Evolutionary conservation across 768 basidiomycete genomes (phyloP).

Genomic region (Psilocybe cyanescens): DNA sequence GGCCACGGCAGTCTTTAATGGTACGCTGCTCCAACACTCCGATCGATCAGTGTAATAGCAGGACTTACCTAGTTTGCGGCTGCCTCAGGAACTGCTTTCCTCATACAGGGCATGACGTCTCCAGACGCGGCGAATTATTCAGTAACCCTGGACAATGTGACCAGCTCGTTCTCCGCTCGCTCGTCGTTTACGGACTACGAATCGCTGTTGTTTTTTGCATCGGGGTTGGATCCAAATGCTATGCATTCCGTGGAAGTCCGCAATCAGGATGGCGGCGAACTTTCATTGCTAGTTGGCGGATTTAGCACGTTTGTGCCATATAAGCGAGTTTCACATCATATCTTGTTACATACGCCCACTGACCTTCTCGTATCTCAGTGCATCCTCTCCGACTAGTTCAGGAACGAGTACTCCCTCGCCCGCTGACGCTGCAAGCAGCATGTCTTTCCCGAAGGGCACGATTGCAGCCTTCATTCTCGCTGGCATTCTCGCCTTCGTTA

Average conservation of each 20-base stretch:
- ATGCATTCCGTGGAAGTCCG: constrained; percentile 55
- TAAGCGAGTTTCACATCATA: constrained; percentile 33
- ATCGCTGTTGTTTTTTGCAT: constrained; percentile 65
- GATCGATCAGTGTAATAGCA: too few relatives aligned
- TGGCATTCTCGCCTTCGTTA: constrained; percentile 52
- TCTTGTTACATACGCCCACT: constrained; percentile 9
- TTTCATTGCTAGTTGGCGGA: constrained; percentile 53
- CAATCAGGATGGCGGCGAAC: constrained; percentile 57
- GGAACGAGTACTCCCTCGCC: constrained; percentile 16
- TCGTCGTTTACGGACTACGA: constrained; percentile 56
- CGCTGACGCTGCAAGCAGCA: constrained; percentile 19
- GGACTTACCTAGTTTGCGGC: constrained; percentile 1
- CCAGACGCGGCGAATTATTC: constrained; percentile 61
- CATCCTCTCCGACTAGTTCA: constrained; percentile 12
- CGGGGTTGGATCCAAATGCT: constrained; percentile 54
- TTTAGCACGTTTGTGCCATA: constrained; percentile 47
- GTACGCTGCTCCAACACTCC: constrained; percentile 31
- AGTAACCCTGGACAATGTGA: constrained; percentile 47
- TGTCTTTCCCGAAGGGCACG: constrained; percentile 52
- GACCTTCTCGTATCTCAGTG: constrained; percentile 1
- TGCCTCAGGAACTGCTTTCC: constrained; percentile 59
- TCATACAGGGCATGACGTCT: constrained; percentile 62
- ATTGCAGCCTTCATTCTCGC: constrained; percentile 70
- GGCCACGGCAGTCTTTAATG: constrained; percentile 46
- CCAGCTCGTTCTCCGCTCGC: constrained; percentile 47